Base-by-base conservation (phyloP, 306 rosid species). In the Casuarina cunninghamiana region DNA sequence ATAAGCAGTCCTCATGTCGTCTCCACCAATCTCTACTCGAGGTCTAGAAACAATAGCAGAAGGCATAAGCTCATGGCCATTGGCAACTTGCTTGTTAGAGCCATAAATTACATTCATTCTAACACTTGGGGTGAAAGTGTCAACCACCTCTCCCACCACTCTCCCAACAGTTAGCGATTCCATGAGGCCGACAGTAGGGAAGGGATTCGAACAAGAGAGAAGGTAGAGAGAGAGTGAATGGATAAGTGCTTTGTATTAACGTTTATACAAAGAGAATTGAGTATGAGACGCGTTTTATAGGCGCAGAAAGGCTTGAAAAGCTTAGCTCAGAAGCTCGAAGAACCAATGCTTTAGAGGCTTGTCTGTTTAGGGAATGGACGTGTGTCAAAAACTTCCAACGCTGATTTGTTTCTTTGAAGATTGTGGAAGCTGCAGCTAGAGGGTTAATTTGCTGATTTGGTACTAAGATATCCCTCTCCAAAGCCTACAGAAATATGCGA, bases 131-230 rank as follows among this genome's bases (percentile, higher is more conserved):
- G n/a, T 78, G 87, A 95, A 95, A 77, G 54, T 79, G 74, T 95
- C 98, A 26, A 95, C 89, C 53, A 95, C 98, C 41, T 95, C 98
- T 81, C 97, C 98, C 67, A 91, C 92, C 38, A 95, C 97, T 82
- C 97, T 78, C 62, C 93, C 98, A 48, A 90, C 84, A 71, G 65
- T 42, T 7, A 90, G 84, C 71, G 97, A 81, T 76, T 92, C 96
- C 78, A 86, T 78, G 55, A 45, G 43, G 79, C 93, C 84, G 97
- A 86, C 87, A 88, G 86, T 8, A 45, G 26, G 71, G 55, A 10
- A 51, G 73, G 16, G 41, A 26, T 26, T 26, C 32, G 32, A 17
- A 7, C 6, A 3, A 9, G 44, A 16, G 43, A 57, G 41, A n/a
- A 61, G 12, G 45, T 43, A 19, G 48, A 39, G 3, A 35, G 71